Evolutionary conservation across 257 asterid species (phyloP), one percentile per base, ranked within the genome.

Genomic region (Ophiorrhiza pumila): DNA sequence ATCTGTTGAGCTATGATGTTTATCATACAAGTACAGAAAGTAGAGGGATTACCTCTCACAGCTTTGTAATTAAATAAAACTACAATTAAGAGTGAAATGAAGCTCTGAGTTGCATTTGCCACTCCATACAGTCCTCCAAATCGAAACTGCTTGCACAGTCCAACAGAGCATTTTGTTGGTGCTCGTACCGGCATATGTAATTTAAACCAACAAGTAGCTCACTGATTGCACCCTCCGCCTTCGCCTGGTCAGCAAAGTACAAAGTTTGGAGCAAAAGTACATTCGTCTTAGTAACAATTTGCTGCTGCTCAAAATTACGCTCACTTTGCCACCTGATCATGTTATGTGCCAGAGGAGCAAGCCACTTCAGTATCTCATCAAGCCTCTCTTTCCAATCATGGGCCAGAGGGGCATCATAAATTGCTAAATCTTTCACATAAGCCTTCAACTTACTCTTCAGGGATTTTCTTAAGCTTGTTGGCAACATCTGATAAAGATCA

Each of bases 251-350:
- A 4, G 97, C 96, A 75, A 92, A 92, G 69, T 90, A 89, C 64
- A 95, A 42, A 3, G 99, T 95, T 55, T 92, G 96, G 65, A 95
- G 90, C 85, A 95, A 71, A 52, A 92, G 93, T 56, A 92, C 96
- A 13, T 90, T 90, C 0, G 96, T 88, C 77, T 92, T 81, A 1
- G 84, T 82, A 37, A 87, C 96, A 27, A 95, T 84, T 69, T 92
- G 98, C 17, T 88, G 96, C 82, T 92, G 98, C 72, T 95, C 99
- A 29, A 90, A 86, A 58, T 92, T 92, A 5, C 97, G 82, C 70
- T 95, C 98, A 2, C 90, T 90, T 77, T 95, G 99, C 99, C 98
- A 92, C 80, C 88, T 81, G 79, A 92, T 90, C 96, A 90, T 90
- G 86, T 85, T 90, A 77, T 92, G 98, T 5, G 98, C 97, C 12